Evolutionary conservation across 2,329 filamentous ascomycete genomes (phyloP).

Genomic region (Colletotrichum ledebouriae): DNA sequence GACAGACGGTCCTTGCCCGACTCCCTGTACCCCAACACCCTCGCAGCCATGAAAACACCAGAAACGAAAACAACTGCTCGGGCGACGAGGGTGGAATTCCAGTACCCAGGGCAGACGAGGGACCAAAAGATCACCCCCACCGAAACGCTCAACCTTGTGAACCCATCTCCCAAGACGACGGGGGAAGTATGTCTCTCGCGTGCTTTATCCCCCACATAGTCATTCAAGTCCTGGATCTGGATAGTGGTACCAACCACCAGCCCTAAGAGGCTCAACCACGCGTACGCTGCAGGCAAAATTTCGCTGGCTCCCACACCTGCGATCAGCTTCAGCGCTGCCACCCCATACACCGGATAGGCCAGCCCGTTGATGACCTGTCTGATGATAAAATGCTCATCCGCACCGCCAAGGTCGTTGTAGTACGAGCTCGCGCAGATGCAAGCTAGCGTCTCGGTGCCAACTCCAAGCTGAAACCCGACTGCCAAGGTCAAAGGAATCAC

Average conservation of each 20-base stretch:
- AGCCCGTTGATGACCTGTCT: slow-evolving; percentile 7
- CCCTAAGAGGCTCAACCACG: not conserved
- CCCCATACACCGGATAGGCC: slow-evolving; percentile 7
- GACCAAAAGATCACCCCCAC: not conserved
- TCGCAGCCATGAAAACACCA: not conserved
- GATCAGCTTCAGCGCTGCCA: slow-evolving; percentile 6
- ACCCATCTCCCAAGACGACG: not conserved
- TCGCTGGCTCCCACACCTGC: not conserved
- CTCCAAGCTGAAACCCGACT: not conserved
- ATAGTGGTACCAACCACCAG: not conserved
- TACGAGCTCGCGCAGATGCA: slow-evolving; percentile 17
- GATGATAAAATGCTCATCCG: slow-evolving; percentile 11
- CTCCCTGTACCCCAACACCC: not conserved
- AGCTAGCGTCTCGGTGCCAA: slow-evolving; percentile 4
- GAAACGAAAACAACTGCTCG: not conserved
- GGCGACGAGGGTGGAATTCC: not conserved
- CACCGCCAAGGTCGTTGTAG: slow-evolving; percentile 14
- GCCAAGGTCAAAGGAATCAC: slow-evolving; percentile 1
- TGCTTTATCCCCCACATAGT: not conserved
- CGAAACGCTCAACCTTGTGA: not conserved
- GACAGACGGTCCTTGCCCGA: slow-evolving; percentile 1
- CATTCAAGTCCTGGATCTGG: slow-evolving; percentile 10
- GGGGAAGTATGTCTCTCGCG: not conserved
- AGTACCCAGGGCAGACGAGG: not conserved
- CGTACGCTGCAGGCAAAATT: not conserved